Base-by-base conservation (phyloP, 2,329 filamentous ascomycete genomes). In the Alternaria tenuissima region DNA sequence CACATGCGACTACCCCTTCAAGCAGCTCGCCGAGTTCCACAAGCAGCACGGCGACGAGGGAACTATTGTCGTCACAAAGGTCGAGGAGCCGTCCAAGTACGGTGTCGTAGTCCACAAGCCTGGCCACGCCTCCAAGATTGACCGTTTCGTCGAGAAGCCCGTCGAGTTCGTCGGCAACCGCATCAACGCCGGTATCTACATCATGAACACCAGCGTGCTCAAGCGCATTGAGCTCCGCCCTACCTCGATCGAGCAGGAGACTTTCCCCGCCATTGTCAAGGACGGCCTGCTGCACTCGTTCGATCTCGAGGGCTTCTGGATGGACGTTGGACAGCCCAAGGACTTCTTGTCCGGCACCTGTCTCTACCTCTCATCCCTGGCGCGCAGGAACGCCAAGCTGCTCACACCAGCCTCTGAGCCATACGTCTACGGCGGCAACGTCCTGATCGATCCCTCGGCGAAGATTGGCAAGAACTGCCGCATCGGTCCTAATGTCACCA, bases 381-480 rank as follows among this genome's bases (percentile, higher is more conserved):
- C 93, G 60, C 97, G 97, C 88, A 93, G 91, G 83, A 88, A 89
- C 78, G 92, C 92, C 76, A 94, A 96, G 83, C 86, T 91, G 62
- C 91, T 98, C 52, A 89, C 90, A 7, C 85, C 93, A 1, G 80
- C 86, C 43, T 87, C 86, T 12, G 90, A 94, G 81, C 84, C 92
- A 22, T 98, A 88, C 75, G 92, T 98, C 32, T 87, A 97, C 79
- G 92, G 93, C 73, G 94, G 94, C 71, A 99, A 99, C 77, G 94
- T 99, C 74, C 85, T 99, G 84, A 93, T 98, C 70, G 93, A 98
- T 80, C 91, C 94, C 52, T 88, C 92, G 0, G 94, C 94, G 66
- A 97, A 95, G 87, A 96, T 99, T 78, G 94, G 94, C 81, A 94
- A 94, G 85, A 96, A 97, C 86, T 99, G 94, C 87, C 91, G 93